These are phyloP conservation scores for Aspergillus bertholletiae DNA, from an alignment of 495 filamentous ascomycete genomes.

Conservation along the genomic window DNA sequence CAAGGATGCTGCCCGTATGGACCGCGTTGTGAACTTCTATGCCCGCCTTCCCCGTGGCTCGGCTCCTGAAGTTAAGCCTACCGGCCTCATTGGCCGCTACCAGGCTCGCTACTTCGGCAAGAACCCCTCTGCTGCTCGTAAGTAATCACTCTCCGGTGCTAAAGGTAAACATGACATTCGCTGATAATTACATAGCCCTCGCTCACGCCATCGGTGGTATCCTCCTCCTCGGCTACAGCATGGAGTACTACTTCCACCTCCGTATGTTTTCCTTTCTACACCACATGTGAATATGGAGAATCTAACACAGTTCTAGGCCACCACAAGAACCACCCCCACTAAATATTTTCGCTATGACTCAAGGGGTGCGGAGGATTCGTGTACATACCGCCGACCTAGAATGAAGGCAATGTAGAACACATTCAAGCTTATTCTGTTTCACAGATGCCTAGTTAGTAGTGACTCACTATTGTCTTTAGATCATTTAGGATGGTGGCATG, in stretches of 20 bases:
- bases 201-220: conserved; percentile 77
- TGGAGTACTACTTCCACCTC: conserved; percentile 99
- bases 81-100: conserved; percentile 80
- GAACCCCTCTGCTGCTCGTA: conserved; percentile 84
- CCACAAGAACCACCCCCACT: conserved; percentile 99
- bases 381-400: conserved; percentile 38
- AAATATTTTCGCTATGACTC: conserved; percentile 36
- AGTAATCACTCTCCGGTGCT: conserved; percentile 30
- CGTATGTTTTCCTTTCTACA: conserved; percentile 58
- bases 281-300: background rate
- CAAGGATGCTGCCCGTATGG: conserved; percentile 92
- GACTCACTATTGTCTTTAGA: background rate
- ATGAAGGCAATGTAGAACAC: conserved; percentile 28
- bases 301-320: conserved; percentile 59
- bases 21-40: conserved; percentile 96
- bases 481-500: background rate
- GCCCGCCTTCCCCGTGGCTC: conserved; percentile 89
- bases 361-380: conserved; percentile 28
- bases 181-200: conserved; percentile 58
- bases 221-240: conserved; percentile 78
- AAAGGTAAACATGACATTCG: conserved; percentile 4
- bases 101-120: conserved; percentile 93
- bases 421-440: background rate
- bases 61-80: conserved; percentile 74
- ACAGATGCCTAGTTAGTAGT: background rate